Conservation (phyloP, 306 rosid genomes). For the Prunus persica region Prunus_persica_NCBIv2 NC_034009.1:4319001-4319500, state of each 20-base stretch:
- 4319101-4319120: conserved; percentile 21
- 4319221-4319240: background rate
- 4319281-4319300: background rate
- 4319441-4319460: background rate
- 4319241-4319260: background rate
- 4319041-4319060: background rate
- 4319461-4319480: conserved; percentile 17
- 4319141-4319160: conserved; percentile 21
- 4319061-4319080: background rate
- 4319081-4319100: background rate
- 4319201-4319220: background rate
- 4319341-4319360: conserved; percentile 4
- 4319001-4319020: background rate
- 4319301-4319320: background rate
- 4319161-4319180: background rate
- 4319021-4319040: background rate
- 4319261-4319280: background rate
- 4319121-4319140: conserved; percentile 14
- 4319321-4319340: conserved; percentile 13
- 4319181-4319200: conserved; percentile 11
- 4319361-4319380: background rate
- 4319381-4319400: background rate
- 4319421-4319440: background rate
- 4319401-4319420: background rate
- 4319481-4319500: conserved; percentile 24